Evolutionary conservation across 2,329 filamentous ascomycete genomes (phyloP), one percentile per base, ranked within the genome.

Genomic region (Alternaria arbusti): DNA sequence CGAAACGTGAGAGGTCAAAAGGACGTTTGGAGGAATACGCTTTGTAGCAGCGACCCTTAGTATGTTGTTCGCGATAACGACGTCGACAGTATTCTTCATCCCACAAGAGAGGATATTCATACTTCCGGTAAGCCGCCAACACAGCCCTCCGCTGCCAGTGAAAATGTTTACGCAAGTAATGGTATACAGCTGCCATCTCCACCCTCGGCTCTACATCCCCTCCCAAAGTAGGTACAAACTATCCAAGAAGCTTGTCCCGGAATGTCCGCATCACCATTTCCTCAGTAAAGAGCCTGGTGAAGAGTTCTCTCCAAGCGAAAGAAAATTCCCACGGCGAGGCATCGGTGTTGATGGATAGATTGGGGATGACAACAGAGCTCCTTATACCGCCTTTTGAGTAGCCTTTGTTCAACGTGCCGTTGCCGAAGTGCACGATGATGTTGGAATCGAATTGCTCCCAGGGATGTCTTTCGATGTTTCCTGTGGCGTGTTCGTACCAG

Each of bases 241-340:
- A 32, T 8, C 13, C 30, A 7, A 32, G 30, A 4, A 32, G 30
- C 30, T 8, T 8, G 6, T 32, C 30, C 30, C 30, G 30, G 13
- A 32, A 32, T 13, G 30, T 17, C 30, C 25, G 20, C 45, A 62
- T 58, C 23, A 54, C 15, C 56, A 61, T 50, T 28, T 60, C 64
- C 28, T 67, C 65, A 0, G 45, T 28, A 26, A 67, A 58, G 2
- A 67, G 28, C 23, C 15, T 15, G 22, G 26, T 57, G 43, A 67
- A 61, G 8, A 58, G 23, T 13, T 8, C 17, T 28, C 52, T 65
- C 59, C 62, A 67, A 9, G 52, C 36, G 40, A 67, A 54, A 3
- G n/a, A 54, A 3, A 67, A 12, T 9, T 49, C 9, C 43, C 52
- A 60, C 10, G 46, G 32, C 13, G 11, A 44, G 3, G 11, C 26